Evolutionary conservation across 2,329 filamentous ascomycete genomes (phyloP), one percentile per base, ranked within the genome.

Genomic region (Colletotrichum sp.): DNA sequence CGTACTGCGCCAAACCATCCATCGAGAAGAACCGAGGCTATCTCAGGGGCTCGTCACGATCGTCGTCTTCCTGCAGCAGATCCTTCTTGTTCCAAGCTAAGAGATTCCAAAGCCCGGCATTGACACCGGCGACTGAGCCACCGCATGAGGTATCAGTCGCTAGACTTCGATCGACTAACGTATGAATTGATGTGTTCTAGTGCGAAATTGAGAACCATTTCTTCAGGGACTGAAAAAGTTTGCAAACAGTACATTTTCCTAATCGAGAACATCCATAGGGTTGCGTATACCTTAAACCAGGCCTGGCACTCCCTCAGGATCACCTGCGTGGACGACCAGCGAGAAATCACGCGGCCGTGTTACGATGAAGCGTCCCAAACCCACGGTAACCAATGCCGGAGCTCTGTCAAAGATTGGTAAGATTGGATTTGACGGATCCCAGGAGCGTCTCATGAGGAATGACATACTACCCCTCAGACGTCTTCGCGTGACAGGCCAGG

Each of bases 181-280:
- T 8, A 1, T 13, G n/a, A 22, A 8, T 13, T 22, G 44, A 22
- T 22, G 44, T 22, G n/a, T 5, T 22, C 10, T 22, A 13, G 6
- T 13, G 0, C 44, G 44, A 52, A 8, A 52, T 52, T 52, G 18
- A 8, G 0, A 1, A 0, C 10, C 2, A 0, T 52, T 22, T 52
- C 44, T 52, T 52, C 44, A 52, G n/a, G 3, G n/a, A 22, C 10
- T 52, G 44, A 52, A 52, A 6, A 52, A 52, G 39, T 52, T 52
- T 8, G 44, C n/a, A 52, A 22, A 22, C 0, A 3, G n/a, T 22
- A 8, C 44, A 52, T 0, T 52, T 22, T 52, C n/a, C 44, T 52
- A 52, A 22, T 24, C 44, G 1, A 24, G 44, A 52, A 22, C 44
- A 52, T 52, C 44, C 44, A 22, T 52, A 3, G n/a, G n/a, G 44